Evolutionary conservation across 257 asterid genomes (phyloP), one percentile per base, ranked within the genome.

Genomic region (Paulownia fortunei): DNA sequence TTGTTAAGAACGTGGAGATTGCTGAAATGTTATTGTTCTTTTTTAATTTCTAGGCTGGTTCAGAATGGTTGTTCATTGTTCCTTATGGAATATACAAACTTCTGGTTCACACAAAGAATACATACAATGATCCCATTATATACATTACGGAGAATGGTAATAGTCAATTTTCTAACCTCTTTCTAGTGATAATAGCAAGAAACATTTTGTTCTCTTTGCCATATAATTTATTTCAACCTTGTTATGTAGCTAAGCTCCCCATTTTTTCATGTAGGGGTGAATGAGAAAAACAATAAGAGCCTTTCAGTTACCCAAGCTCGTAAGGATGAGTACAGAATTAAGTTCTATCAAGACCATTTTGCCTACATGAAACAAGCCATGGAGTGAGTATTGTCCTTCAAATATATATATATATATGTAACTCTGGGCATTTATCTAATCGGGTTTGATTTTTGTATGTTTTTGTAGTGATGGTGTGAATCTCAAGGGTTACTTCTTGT

Each of bases 141-240:
- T 81, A 81, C 76, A 71, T 81, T 11, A 81, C 84, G 2, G 84
- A 81, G 49, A 76, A 81, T 8, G 85, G 85, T 80, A 62, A 4
- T 27, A 69, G 12, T 64, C 51, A 60, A 4, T 0, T 27, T 24
- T 0, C n/a, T n/a, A n/a, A n/a, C n/a, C n/a, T n/a, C n/a, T n/a
- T n/a, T n/a, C n/a, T n/a, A n/a, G n/a, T n/a, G n/a, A n/a, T 56
- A 18, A 10, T 5, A 23, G 10, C 5, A 39, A 39, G 9, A 10
- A 39, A 10, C 9, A 39, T 10, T 39, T 4, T 10, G 9, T 10
- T 46, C 16, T 8, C 0, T 21, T 26, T 9, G 37, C 30, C 1
- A 21, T 26, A 32, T 4, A 6, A 18, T 34, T 2, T 64, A 11
- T 6, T 2, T 34, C 9, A 30, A 2, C 47, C 5, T n/a, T n/a